These are phyloP conservation scores for Pythium dissotocum DNA, from an alignment of 352 stramenopile species.

Conservation along the genomic window DNA sequence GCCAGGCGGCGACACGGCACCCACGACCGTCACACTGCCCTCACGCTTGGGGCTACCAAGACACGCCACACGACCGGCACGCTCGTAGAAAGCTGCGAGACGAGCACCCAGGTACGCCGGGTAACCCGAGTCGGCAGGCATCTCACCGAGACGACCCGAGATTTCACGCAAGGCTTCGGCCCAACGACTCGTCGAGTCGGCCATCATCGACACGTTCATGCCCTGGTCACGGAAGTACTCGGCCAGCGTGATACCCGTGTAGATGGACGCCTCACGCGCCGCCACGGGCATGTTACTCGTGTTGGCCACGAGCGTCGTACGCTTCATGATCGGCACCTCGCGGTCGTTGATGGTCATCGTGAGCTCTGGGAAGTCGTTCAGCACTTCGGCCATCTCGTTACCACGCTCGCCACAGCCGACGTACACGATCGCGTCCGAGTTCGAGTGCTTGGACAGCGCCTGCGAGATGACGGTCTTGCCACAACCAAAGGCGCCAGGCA, in stretches of 20 bases:
- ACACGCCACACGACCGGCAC: slow-evolving; percentile 97
- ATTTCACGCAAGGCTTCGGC: slow-evolving; percentile 99
- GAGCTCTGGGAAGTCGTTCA: slow-evolving; percentile 99
- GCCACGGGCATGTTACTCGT: slow-evolving; percentile 99
- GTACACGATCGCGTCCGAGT: slow-evolving; percentile 99
- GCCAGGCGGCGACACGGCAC: slow-evolving; percentile 97
- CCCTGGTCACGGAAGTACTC: slow-evolving; percentile 99
- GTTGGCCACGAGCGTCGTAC: slow-evolving; percentile 99
- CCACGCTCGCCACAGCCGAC: slow-evolving; percentile 99
- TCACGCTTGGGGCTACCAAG: slow-evolving; percentile 97
- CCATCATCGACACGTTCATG: slow-evolving; percentile 99
- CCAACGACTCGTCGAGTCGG: slow-evolving; percentile 99
- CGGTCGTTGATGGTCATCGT: slow-evolving; percentile 98
- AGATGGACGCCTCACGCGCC: slow-evolving; percentile 99
- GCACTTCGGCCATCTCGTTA: slow-evolving; percentile 99
- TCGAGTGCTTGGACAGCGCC: slow-evolving; percentile 99
- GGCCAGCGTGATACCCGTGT: slow-evolving; percentile 98
- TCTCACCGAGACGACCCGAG: slow-evolving; percentile 99
- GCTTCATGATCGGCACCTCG: slow-evolving; percentile 99
- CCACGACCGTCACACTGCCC: slow-evolving; percentile 98
- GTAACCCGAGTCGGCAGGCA: slow-evolving; percentile 97
- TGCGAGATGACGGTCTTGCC: slow-evolving; percentile 99
- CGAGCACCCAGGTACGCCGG: slow-evolving; percentile 98
- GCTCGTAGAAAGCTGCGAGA: slow-evolving; percentile 99
- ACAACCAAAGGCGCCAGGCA: slow-evolving; percentile 99